Percentiles rank a stretch among this genome's conserved stretches.
phyloP scores from a whole-genome alignment of 257 asterid genomes.

The Nicotiana tomentosiformis region DNA sequence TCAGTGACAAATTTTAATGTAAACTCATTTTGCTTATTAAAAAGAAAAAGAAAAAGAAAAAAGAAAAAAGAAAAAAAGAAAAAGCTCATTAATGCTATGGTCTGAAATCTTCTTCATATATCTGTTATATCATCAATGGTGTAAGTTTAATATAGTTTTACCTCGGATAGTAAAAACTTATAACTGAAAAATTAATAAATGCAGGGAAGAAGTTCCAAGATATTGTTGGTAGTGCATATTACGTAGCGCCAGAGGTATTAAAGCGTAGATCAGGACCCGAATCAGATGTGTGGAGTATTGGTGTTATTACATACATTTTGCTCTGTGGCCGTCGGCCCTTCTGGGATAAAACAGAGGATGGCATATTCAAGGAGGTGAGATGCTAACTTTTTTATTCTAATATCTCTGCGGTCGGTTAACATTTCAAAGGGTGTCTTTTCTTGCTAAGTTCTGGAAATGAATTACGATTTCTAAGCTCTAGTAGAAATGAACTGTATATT shows the following conservation, averaged over 20 bases:
- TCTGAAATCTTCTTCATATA: background rate
- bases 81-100: background rate
- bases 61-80: background rate
- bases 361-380: slow-evolving; percentile 48
- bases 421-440: background rate
- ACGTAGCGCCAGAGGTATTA: slow-evolving; percentile 78
- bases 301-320: slow-evolving; percentile 74
- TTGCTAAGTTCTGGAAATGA: background rate
- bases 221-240: slow-evolving; percentile 80
- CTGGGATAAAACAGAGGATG: slow-evolving; percentile 75
- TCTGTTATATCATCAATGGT: background rate
- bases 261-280: slow-evolving; percentile 69
- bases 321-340: slow-evolving; percentile 82
- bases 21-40: background rate
- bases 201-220: slow-evolving; percentile 70
- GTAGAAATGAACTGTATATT: background rate
- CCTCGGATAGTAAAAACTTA: background rate
- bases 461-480: background rate
- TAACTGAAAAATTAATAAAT: background rate
- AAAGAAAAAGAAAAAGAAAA: background rate
- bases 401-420: background rate
- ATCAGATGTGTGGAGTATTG: slow-evolving; percentile 86
- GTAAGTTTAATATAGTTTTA: background rate
- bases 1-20: background rate
- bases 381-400: background rate